Base-by-base conservation (phyloP, 129 eudicot species). In the Dittrichia graveolens region DNA sequence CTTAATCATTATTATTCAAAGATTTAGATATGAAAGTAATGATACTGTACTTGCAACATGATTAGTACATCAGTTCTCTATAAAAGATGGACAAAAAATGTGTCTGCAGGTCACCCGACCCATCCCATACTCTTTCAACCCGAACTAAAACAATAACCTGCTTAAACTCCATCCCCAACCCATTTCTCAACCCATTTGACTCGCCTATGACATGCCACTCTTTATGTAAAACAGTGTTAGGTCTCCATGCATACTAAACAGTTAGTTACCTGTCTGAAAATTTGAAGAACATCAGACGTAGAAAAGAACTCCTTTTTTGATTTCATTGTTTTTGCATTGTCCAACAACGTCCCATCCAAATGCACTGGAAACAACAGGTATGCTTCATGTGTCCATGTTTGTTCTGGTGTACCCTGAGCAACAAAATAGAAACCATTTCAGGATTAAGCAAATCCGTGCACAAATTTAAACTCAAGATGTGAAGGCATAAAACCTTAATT, bases 331-430 rank as follows among this genome's bases (percentile, higher is more conserved):
- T 69, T 78, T 65, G 96, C 39, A 49, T 85, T 87, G 86, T 92
- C 98, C 83, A 85, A 75, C 68, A 92, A 69, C 24, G 98, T 92
- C 72, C 96, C 98, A 59, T 89, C 98, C 87, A 92, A 62, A 77
- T 92, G 98, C 15, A 92, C 96, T 1, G 98, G 98, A 82, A 92
- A 92, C 60, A 92, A 64, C 78, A 92, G 58, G 84, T 89, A 92
- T 56, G 98, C 98, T 89, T 92, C 98, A 80, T 92, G 91, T 48
- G 81, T 89, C 96, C 91, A 83, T 8, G 87, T 69, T 80, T 85
- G 94, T 55, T 87, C 96, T 44, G 81, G 85, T 69, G 95, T 31
- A 48, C 78, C 73, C 98, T 92, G 67, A 40, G 31, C 57, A 78
- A 38, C 15, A 45, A 64, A 69, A 54, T 50, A 15, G 14, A 42